Percentiles rank a stretch among this genome's conserved stretches.
phyloP scores from a whole-genome alignment of 768 basidiomycete species.

The Kwoniella sp. region DNA sequence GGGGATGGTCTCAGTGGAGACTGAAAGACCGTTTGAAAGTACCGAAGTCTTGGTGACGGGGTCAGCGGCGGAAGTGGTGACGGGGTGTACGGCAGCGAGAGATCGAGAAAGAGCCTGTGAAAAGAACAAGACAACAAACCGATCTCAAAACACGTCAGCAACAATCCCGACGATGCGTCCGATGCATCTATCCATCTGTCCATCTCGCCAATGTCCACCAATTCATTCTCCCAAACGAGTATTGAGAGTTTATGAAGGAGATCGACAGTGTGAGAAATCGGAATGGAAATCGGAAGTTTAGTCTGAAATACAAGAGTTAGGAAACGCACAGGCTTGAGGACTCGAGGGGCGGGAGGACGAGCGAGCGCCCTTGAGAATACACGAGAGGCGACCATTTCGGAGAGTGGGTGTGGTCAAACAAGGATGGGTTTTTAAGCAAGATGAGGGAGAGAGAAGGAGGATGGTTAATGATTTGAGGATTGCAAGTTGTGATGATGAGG shows the following conservation, averaged over 20 bases:
- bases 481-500: slow-evolving; percentile 3
- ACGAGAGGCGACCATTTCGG: slow-evolving; percentile 37
- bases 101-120: slow-evolving; percentile 47
- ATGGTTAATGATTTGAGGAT: background rate
- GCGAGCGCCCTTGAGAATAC: slow-evolving; percentile 36
- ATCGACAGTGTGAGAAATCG: background rate
- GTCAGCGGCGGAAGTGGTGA: slow-evolving; percentile 43
- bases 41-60: slow-evolving; percentile 90
- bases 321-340: slow-evolving; percentile 33
- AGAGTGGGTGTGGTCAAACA: slow-evolving; percentile 1
- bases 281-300: background rate
- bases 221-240: no score
- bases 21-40: slow-evolving; percentile 89
- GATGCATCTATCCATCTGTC: no score
- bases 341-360: slow-evolving; percentile 29
- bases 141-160: slow-evolving; percentile 5
- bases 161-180: no score
- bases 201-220: no score
- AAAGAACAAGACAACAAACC: background rate
- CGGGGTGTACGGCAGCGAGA: slow-evolving; percentile 55
- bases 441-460: background rate
- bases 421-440: slow-evolving; percentile 1
- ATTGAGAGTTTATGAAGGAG: no score
- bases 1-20: slow-evolving; percentile 87
- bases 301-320: background rate